These are phyloP conservation scores for Mycotypha africana DNA, from an alignment of 371 early-diverging fungal genomes.

Conservation along the genomic window DNA sequence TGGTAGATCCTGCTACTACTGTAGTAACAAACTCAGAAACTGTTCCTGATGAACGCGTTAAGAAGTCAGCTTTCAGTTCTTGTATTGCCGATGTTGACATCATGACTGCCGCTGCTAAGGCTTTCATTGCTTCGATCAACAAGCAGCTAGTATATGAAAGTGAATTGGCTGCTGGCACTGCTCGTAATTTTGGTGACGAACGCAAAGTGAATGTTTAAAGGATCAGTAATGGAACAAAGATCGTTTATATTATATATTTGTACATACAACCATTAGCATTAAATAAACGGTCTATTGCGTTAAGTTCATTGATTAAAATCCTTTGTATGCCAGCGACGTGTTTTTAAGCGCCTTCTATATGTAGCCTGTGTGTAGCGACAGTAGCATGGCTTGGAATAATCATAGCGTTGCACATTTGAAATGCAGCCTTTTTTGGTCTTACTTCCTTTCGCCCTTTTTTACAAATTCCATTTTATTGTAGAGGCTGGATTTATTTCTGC, in stretches of 20 bases:
- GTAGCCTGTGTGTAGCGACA: too few species aligned
- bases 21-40: background rate
- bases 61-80: slow-evolving; percentile 54
- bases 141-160: slow-evolving; percentile 47
- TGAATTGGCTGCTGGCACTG: slow-evolving; percentile 22
- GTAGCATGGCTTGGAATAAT: too few species aligned
- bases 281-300: too few species aligned
- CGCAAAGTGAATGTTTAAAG: slow-evolving; percentile 40
- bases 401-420: too few species aligned
- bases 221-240: slow-evolving; percentile 4
- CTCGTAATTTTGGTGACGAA: slow-evolving; percentile 33
- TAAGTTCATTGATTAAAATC: too few species aligned
- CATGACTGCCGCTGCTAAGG: slow-evolving; percentile 77
- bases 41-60: slow-evolving; percentile 9
- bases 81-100: slow-evolving; percentile 81
- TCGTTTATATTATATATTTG: slow-evolving; percentile 2
- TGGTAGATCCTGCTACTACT: slow-evolving; percentile 16
- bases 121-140: slow-evolving; percentile 84
- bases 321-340: too few species aligned
- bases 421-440: too few species aligned
- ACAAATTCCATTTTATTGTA: too few species aligned
- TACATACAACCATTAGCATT: too few species aligned
- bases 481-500: background rate
- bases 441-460: too few species aligned
- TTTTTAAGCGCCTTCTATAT: too few species aligned